Evolutionary conservation across 2,329 filamentous ascomycete genomes (phyloP), one percentile per base, ranked within the genome.

Genomic region (Sclerotinia subarctica): DNA sequence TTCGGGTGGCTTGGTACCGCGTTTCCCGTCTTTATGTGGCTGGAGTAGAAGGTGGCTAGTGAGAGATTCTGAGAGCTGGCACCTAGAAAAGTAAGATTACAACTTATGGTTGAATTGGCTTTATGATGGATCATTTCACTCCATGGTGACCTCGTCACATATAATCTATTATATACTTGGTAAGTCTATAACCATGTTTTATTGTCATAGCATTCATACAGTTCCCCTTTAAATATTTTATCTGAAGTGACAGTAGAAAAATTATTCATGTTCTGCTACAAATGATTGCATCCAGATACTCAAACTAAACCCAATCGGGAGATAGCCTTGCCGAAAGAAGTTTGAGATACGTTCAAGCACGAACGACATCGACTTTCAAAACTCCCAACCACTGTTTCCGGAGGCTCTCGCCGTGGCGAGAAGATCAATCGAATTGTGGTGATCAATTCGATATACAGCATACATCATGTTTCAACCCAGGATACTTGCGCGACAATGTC

Each of bases 401-500:
- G 54, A 66, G 58, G 56, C 44, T 49, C 47, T 69, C 59, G 64
- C 60, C 59, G 29, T 66, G 52, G 66, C 56, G 69, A 66, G 68
- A 58, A 60, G 35, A 63, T 70, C 69, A 70, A 67, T 67, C 56
- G 47, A 62, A 26, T 63, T 67, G 56, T 21, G 56, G 46, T 44
- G 42, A 64, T 57, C n/a, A 47, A 49, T 64, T 54, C 51, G 59
- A 64, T 64, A 38, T 52, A 67, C 1, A 64, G 32, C 19, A 67
- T 53, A 42, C 47, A 68, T 38, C 52, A 92, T 92, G 88, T 80
- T 92, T 71, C 88, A 90, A 78, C 84, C 88, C 72, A 85, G 88
- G 79, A 80, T 90, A 80, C 84, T 85, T 76, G 81, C 85, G 74
- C 80, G 75, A 72, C 74, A 73, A 71, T 76, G 74, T 62, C 72